Evolutionary conservation across 208 protist genomes (phyloP).

Genomic region (Naegleria lovaniensis): DNA sequence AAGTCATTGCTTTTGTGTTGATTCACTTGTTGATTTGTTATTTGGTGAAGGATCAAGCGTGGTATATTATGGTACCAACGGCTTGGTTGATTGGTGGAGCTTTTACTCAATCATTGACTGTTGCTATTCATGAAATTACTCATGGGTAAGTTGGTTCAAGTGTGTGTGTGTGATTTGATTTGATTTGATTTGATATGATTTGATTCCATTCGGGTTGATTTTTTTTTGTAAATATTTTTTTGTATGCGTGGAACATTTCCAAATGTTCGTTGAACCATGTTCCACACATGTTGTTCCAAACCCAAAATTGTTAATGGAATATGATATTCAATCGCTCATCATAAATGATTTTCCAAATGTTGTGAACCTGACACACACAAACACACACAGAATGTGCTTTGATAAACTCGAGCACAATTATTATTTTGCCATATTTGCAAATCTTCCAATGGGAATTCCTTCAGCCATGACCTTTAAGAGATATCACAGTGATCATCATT

Average conservation of each 20-base stretch:
- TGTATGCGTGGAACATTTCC: too few relatives aligned
- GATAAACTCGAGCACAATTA: constrained; percentile 64
- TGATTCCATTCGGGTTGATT: too few relatives aligned
- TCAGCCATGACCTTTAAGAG: constrained; percentile 77
- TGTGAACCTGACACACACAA: not conserved
- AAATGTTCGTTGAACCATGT: too few relatives aligned
- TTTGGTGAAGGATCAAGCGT: constrained; percentile 56
- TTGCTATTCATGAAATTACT: constrained; percentile 81
- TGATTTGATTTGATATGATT: too few relatives aligned
- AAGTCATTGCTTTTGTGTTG: constrained; percentile 46
- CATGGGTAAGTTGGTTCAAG: constrained; percentile 62
- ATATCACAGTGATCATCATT: constrained; percentile 84
- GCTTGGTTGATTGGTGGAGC: constrained; percentile 72
- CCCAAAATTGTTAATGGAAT: too few relatives aligned
- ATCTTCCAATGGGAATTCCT: constrained; percentile 72
- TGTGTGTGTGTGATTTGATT: not conserved
- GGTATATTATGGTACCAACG: constrained; percentile 55
- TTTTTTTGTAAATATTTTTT: too few relatives aligned
- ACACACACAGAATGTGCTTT: constrained; percentile 56
- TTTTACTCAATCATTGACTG: constrained; percentile 65
- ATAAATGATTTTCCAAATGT: too few relatives aligned
- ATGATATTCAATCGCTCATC: too few relatives aligned
- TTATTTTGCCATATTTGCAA: constrained; percentile 67
- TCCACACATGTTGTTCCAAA: too few relatives aligned
- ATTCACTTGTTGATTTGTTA: constrained; percentile 53